phyloP scores from a whole-genome alignment of 2,329 filamentous ascomycete genomes.

The Aspergillus sojae region DNA sequence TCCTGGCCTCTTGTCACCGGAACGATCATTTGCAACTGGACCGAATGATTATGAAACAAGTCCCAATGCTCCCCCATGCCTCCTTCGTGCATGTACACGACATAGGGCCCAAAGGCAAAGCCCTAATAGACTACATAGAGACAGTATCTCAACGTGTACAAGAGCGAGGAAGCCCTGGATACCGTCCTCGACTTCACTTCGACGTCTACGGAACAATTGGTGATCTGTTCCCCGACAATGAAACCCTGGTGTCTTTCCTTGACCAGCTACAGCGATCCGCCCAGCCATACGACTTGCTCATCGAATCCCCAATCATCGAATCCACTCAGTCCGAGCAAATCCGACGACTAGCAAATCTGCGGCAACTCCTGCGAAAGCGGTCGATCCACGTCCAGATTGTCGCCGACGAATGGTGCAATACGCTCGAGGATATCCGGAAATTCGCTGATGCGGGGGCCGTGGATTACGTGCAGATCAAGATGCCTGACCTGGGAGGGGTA shows the following conservation, averaged over 20 bases:
- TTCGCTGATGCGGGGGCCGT: constrained; percentile 21
- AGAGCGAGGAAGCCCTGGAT: constrained; percentile 12
- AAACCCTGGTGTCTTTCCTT: constrained; percentile 13
- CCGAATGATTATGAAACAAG: constrained; percentile 24
- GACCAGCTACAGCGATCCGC: constrained; percentile 10
- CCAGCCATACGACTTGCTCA: constrained; percentile 19
- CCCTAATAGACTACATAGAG: constrained; percentile 15
- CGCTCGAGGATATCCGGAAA: constrained; percentile 19
- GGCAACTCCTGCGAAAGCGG: constrained; percentile 1
- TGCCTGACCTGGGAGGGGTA: constrained; percentile 21
- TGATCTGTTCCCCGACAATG: constrained; percentile 13
- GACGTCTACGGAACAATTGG: constrained; percentile 23
- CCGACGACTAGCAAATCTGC: constrained; percentile 9
- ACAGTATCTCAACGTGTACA: constrained; percentile 17
- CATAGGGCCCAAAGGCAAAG: constrained; percentile 13
- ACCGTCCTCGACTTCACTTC: constrained; percentile 21
- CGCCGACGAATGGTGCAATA: constrained; percentile 25
- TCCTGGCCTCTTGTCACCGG: constrained; percentile 22
- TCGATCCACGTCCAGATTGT: constrained; percentile 14
- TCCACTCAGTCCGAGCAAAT: constrained; percentile 18
- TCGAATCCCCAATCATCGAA: constrained; percentile 23
- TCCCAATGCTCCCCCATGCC: constrained; percentile 20
- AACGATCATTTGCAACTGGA: constrained; percentile 22
- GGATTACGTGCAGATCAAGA: constrained; percentile 25
- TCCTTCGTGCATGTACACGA: constrained; percentile 22